phyloP scores from a whole-genome alignment of 345 rosid genomes.

The Balakata baccata region DNA sequence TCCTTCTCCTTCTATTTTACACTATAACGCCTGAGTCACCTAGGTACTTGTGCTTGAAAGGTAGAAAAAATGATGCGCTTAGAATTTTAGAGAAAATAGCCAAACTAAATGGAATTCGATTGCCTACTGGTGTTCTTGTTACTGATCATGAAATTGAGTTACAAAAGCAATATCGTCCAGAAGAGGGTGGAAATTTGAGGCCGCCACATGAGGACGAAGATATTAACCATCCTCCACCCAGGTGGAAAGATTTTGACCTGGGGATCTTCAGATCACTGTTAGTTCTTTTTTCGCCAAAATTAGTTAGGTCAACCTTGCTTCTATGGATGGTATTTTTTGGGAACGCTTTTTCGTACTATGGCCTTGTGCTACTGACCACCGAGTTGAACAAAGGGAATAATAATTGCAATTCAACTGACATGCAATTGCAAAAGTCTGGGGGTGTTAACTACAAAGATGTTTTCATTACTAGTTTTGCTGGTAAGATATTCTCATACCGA shows the following conservation, averaged over 20 bases:
- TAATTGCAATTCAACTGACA: conserved; percentile 34
- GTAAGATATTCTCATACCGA: conserved; percentile 21
- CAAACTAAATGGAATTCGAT: conserved; percentile 42
- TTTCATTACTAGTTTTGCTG: conserved; percentile 84
- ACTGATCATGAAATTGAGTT: conserved; percentile 54
- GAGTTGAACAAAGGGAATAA: conserved; percentile 59
- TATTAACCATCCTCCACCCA: conserved; percentile 19
- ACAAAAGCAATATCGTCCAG: conserved; percentile 24
- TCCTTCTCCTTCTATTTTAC: conserved; percentile 73
- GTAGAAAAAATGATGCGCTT: conserved; percentile 60
- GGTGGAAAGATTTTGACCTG: conserved; percentile 36
- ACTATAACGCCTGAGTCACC: conserved; percentile 77
- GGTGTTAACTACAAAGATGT: conserved; percentile 63
- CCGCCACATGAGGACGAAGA: conserved; percentile 18
- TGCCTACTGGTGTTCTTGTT: conserved; percentile 69
- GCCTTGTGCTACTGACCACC: conserved; percentile 83
- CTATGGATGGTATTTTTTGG: conserved; percentile 85
- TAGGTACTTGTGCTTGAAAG: conserved; percentile 71
- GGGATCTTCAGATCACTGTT: conserved; percentile 41
- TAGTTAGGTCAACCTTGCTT: conserved; percentile 65
- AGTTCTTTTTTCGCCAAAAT: conserved; percentile 64
- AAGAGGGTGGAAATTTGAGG: conserved; percentile 41
- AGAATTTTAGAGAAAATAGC: conserved; percentile 62
- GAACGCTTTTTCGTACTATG: conserved; percentile 85
- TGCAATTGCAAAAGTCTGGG: conserved; percentile 28